Evolutionary conservation across 2,329 filamentous ascomycete species (phyloP).

Genomic region (Clarireedia paspali): DNA sequence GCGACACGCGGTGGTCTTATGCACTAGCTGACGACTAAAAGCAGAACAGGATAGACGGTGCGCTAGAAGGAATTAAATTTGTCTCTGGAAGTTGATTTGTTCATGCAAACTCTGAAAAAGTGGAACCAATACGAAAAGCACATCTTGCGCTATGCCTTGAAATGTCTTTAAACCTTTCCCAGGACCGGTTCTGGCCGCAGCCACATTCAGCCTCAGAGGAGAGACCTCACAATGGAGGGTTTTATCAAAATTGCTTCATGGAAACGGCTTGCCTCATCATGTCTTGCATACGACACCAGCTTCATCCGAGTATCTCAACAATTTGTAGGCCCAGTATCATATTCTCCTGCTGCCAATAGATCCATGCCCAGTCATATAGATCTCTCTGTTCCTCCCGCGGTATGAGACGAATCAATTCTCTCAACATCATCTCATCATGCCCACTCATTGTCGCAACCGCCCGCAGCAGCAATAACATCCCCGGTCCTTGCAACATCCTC

Average conservation of each 20-base stretch:
- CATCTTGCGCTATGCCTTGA: not conserved
- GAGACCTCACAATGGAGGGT: not conserved
- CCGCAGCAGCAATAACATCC: conserved; percentile 4
- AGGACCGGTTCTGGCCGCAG: not conserved
- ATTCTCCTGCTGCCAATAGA: not conserved
- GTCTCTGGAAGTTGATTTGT: not conserved
- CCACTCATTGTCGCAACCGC: conserved; percentile 5
- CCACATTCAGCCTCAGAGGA: not conserved
- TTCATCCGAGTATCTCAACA: not conserved
- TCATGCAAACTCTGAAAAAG: conserved; percentile 6
- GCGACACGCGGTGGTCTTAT: not conserved
- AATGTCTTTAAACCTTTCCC: not conserved
- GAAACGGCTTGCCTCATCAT: not conserved
- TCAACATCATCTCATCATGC: not conserved
- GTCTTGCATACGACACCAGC: not conserved
- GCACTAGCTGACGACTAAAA: not conserved
- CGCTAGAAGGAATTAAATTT: not conserved
- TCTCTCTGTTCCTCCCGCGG: not conserved
- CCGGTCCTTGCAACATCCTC: not conserved
- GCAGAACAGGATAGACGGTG: not conserved
- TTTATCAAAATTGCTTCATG: no score
- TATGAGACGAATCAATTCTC: not conserved
- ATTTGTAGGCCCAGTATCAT: not conserved
- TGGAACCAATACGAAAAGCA: not conserved
- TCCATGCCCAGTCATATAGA: not conserved